Conservation (phyloP, 805 yeast species). For the Ogataea populi-albae region DNA sequence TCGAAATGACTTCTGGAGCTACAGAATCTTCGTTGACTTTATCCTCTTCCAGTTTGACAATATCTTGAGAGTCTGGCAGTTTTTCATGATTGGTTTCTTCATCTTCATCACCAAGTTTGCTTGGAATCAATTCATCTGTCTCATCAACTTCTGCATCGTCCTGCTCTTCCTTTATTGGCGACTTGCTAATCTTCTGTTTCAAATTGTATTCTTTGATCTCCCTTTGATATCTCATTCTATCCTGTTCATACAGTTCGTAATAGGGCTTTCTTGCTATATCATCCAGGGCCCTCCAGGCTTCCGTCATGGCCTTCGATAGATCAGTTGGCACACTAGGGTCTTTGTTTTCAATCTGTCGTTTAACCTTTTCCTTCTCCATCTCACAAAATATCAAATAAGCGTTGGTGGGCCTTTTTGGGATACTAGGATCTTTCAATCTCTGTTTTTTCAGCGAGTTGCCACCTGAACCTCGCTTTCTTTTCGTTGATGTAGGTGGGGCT, state of each 20-base stretch:
- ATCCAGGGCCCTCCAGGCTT: constrained; percentile 75
- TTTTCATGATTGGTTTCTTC: too few species aligned
- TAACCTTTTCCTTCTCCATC: constrained; percentile 71
- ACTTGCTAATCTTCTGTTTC: constrained; percentile 24
- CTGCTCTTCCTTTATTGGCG: constrained; percentile 11
- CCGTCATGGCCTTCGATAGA: constrained; percentile 74
- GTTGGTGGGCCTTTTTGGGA: constrained; percentile 87
- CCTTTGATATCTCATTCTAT: constrained; percentile 66
- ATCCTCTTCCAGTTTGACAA: too few species aligned
- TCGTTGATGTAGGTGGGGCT: constrained; percentile 21
- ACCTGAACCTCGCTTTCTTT: constrained; percentile 32
- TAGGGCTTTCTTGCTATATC: constrained; percentile 71
- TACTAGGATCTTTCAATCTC: constrained; percentile 68
- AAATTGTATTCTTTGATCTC: constrained; percentile 55
- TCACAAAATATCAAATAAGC: constrained; percentile 89
- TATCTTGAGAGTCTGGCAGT: too few species aligned
- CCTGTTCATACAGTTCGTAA: constrained; percentile 73
- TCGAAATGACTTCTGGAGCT: too few species aligned
- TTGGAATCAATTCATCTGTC: constrained; percentile 13
- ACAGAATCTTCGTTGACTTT: too few species aligned
- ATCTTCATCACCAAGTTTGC: constrained; percentile 13
- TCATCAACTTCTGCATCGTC: constrained; percentile 10
- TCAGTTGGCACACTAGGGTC: constrained; percentile 57
- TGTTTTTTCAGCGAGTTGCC: constrained; percentile 27
- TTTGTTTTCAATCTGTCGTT: constrained; percentile 51